phyloP scores from a whole-genome alignment of 164 flowering plant genomes.

The Magnolia changhungtana region DNA sequence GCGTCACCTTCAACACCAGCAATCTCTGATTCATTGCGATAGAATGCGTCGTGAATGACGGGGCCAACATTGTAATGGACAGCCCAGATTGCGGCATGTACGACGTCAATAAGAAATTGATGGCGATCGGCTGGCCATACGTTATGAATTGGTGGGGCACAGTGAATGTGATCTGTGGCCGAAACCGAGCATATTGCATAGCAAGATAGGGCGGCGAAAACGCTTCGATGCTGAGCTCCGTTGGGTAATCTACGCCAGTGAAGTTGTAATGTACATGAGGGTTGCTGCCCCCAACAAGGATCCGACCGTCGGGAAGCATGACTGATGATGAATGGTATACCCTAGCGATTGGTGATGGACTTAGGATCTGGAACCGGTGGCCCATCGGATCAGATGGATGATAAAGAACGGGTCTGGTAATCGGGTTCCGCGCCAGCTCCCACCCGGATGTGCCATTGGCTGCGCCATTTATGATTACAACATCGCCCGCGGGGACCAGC shows the following conservation, averaged over 20 bases:
- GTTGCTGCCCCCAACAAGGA: constrained; percentile 89
- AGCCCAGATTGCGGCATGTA: constrained; percentile 17
- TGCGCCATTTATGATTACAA: constrained; percentile 73
- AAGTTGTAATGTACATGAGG: constrained; percentile 68
- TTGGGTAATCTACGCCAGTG: constrained; percentile 43
- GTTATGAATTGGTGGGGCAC: constrained; percentile 16
- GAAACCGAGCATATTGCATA: constrained; percentile 12
- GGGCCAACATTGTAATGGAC: constrained; percentile 49
- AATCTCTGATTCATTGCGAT: constrained; percentile 74
- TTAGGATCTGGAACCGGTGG: constrained; percentile 42
- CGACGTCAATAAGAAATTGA: constrained; percentile 31
- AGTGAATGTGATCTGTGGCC: constrained; percentile 49
- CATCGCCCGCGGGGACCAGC: constrained; percentile 64
- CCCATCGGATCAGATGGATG: constrained; percentile 21
- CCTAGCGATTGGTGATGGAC: constrained; percentile 47
- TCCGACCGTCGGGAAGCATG: constrained; percentile 65
- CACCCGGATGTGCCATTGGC: constrained; percentile 77
- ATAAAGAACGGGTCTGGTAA: constrained; percentile 59
- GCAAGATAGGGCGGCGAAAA: constrained; percentile 58
- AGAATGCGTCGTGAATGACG: constrained; percentile 82
- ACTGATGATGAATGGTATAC: constrained; percentile 82
- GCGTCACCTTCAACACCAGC: constrained; percentile 33
- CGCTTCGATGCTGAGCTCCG: constrained; percentile 77
- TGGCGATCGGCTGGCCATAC: constrained; percentile 37
- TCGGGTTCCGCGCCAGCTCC: constrained; percentile 59